These are phyloP conservation scores for Neurospora sp. DNA, from an alignment of 2,329 filamentous ascomycete genomes.

Conservation along the genomic window DNA sequence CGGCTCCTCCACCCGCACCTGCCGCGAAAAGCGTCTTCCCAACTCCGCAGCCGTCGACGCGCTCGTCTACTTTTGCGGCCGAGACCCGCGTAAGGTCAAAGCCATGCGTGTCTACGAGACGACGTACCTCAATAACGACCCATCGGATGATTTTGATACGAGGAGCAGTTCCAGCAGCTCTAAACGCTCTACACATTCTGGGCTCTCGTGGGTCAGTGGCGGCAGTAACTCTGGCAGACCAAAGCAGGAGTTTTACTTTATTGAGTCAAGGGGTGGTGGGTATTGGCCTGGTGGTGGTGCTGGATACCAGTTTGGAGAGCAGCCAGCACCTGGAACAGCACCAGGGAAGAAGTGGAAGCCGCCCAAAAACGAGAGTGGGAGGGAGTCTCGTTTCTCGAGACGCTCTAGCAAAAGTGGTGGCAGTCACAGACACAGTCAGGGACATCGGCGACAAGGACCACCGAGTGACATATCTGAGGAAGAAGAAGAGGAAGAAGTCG, in stretches of 20 bases:
- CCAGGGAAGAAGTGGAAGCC: slow-evolving; percentile 1
- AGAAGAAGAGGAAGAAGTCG: slow-evolving; percentile 6
- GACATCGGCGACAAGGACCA: slow-evolving; percentile 3
- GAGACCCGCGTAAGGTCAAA: slow-evolving; percentile 15
- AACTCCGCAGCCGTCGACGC: slow-evolving; percentile 14
- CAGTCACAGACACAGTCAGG: background rate
- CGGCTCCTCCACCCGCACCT: slow-evolving; percentile 4
- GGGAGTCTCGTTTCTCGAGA: slow-evolving; percentile 6
- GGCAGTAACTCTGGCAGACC: background rate
- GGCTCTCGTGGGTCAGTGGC: slow-evolving; percentile 6
- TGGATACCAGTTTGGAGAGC: no score
- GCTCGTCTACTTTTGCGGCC: slow-evolving; percentile 16
- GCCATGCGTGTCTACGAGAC: slow-evolving; percentile 15
- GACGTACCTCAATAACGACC: slow-evolving; percentile 5
- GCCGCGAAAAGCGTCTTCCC: slow-evolving; percentile 10
- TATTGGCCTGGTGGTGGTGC: slow-evolving; percentile 3
- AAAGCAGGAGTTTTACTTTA: slow-evolving; percentile 8
- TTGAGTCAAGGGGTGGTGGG: slow-evolving; percentile 6
- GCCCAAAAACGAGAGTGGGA: slow-evolving; percentile 4
- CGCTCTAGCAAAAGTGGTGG: background rate
- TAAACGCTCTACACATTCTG: background rate
- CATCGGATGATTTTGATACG: slow-evolving; percentile 11
- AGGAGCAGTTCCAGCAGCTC: slow-evolving; percentile 12
- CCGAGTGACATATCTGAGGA: slow-evolving; percentile 9
- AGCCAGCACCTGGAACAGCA: no score